Conservation (phyloP, 345 rosid genomes). For the Crucihimalaya himalaica region DNA sequence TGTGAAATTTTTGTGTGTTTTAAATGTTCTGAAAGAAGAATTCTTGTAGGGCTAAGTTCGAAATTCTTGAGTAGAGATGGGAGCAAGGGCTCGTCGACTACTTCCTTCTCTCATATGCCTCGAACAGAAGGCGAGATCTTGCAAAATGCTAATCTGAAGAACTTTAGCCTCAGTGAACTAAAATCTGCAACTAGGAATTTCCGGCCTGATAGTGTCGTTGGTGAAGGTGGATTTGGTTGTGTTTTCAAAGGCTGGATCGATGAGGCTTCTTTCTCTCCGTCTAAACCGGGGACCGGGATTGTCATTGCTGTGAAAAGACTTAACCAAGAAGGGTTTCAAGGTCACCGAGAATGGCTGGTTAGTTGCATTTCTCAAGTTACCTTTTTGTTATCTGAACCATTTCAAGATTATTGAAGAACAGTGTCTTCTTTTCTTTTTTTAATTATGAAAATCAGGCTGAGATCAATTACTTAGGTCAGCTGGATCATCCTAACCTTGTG, state of each 20-base stretch:
- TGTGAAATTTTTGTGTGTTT: background rate
- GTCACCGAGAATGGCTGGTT: constrained; percentile 97
- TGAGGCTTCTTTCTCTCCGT: constrained; percentile 61
- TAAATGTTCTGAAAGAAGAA: constrained; percentile 4
- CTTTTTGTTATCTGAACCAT: background rate
- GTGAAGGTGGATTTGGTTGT: constrained; percentile 98
- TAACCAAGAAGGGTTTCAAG: constrained; percentile 84
- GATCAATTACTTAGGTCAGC: constrained; percentile 83
- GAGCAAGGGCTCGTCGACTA: constrained; percentile 56
- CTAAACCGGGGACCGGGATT: constrained; percentile 80
- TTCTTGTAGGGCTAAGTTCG: constrained; percentile 61
- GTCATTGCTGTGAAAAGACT: constrained; percentile 92
- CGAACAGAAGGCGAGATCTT: constrained; percentile 92
- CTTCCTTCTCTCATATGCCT: constrained; percentile 67
- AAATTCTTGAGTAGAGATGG: constrained; percentile 58
- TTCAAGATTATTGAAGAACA: background rate
- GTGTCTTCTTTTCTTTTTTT: background rate
- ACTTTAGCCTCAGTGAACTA: constrained; percentile 63
- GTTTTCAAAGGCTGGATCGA: constrained; percentile 99
- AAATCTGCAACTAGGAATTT: constrained; percentile 79
- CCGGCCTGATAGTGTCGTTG: constrained; percentile 84
- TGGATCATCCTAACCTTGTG: constrained; percentile 89
- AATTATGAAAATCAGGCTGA: constrained; percentile 55
- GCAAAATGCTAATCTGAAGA: constrained; percentile 73
- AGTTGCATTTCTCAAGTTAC: constrained; percentile 35